phyloP scores from a whole-genome alignment of 768 basidiomycete genomes.

The Leccinum pellstonianum region DNA sequence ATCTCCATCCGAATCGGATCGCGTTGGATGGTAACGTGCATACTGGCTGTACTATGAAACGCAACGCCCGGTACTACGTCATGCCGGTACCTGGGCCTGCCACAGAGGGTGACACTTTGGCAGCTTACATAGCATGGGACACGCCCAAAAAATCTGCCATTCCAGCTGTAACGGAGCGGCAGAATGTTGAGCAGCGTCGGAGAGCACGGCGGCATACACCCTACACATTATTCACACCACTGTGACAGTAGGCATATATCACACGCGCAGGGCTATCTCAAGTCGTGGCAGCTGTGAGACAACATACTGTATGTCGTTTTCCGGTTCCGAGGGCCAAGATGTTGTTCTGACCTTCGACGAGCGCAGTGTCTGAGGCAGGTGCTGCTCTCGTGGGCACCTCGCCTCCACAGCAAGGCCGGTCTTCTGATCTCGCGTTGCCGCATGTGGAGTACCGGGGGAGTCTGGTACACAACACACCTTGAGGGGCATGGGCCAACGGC shows the following conservation, averaged over 20 bases:
- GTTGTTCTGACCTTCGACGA: slow-evolving; percentile 10
- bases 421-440: slow-evolving; percentile 3
- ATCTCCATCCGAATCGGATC: slow-evolving; percentile 8
- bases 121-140: background rate
- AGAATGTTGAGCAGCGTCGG: background rate
- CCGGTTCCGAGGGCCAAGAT: slow-evolving; percentile 26
- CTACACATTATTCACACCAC: background rate
- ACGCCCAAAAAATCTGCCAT: background rate
- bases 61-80: slow-evolving; percentile 1
- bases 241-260: slow-evolving; percentile 6
- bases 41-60: background rate
- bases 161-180: background rate
- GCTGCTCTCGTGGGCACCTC: slow-evolving; percentile 15
- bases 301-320: slow-evolving; percentile 1
- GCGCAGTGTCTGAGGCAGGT: slow-evolving; percentile 11
- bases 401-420: slow-evolving; percentile 23
- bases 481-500: slow-evolving; percentile 4
- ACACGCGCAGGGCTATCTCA: slow-evolving; percentile 10
- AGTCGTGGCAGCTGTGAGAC: slow-evolving; percentile 9
- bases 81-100: slow-evolving; percentile 1
- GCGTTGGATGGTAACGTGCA: background rate
- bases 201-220: background rate
- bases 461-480: background rate
- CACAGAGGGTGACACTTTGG: slow-evolving; percentile 7
- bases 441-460: slow-evolving; percentile 2